A percentile compares a stretch with the other conserved stretches of the same genome.
These are phyloP conservation scores for Zygoascus ofunaensis DNA, from an alignment of 805 yeast genomes.

Conservation along the genomic window DNA sequence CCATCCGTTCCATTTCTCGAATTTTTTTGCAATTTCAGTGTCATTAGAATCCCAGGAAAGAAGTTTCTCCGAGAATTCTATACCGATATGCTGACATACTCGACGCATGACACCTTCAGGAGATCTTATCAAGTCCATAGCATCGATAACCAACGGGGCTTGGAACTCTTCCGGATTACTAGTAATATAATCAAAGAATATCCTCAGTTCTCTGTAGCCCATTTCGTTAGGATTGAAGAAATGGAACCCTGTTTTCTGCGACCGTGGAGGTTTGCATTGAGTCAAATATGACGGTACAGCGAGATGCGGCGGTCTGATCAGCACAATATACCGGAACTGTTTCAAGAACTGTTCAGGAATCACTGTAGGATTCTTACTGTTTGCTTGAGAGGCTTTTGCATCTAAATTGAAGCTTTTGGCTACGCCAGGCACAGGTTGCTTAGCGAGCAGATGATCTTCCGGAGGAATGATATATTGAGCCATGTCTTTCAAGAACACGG, in stretches of 20 bases:
- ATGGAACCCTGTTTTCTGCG: constrained; percentile 19
- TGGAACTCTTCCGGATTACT: not conserved
- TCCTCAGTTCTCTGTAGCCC: constrained; percentile 19
- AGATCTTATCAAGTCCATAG: constrained; percentile 14
- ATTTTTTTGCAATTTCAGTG: constrained; percentile 12
- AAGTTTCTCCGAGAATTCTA: constrained; percentile 17
- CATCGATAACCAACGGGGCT: constrained; percentile 17
- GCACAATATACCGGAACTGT: constrained; percentile 15
- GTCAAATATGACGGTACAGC: constrained; percentile 21
- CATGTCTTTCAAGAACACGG: constrained; percentile 21
- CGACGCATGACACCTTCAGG: constrained; percentile 16
- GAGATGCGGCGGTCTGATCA: constrained; percentile 21
- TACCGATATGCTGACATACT: constrained; percentile 14
- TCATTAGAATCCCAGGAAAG: constrained; percentile 18
- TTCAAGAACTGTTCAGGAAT: constrained; percentile 15
- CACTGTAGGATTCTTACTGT: constrained; percentile 16
- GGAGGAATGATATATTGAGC: constrained; percentile 23
- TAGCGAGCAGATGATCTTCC: not conserved
- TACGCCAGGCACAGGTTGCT: not conserved
- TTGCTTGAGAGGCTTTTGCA: constrained; percentile 1
- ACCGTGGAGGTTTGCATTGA: constrained; percentile 21
- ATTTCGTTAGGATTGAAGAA: constrained; percentile 18
- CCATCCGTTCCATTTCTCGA: constrained; percentile 22
- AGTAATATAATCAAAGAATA: constrained; percentile 16
- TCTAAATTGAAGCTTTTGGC: constrained; percentile 9